These are phyloP conservation scores for Stipa capillata DNA, from an alignment of 176 grass and related monocot genomes.

Conservation along the genomic window DNA sequence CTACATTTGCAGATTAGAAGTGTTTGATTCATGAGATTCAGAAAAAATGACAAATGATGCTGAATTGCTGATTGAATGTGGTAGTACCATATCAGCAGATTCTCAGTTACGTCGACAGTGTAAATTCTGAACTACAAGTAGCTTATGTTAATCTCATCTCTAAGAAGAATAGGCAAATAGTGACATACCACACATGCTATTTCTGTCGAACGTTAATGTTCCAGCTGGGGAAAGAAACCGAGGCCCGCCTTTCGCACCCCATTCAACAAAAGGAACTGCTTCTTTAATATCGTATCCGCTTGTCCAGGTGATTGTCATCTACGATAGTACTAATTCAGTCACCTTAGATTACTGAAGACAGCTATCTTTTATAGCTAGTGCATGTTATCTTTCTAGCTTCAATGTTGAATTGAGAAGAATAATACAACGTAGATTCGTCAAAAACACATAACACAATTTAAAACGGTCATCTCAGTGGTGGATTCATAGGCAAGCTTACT, in stretches of 20 bases:
- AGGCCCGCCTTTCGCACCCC: slow-evolving; percentile 37
- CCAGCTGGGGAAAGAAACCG: slow-evolving; percentile 54
- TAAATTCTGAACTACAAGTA: slow-evolving; percentile 1
- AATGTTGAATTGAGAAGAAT: background rate
- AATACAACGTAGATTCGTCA: background rate
- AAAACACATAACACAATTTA: background rate
- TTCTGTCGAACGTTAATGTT: slow-evolving; percentile 60
- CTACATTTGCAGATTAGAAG: slow-evolving; percentile 38
- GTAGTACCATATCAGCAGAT: background rate
- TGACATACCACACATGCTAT: slow-evolving; percentile 73
- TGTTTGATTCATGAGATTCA: background rate
- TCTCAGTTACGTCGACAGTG: background rate
- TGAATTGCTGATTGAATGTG: background rate
- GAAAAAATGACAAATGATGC: background rate
- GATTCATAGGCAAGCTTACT: slow-evolving; percentile 31
- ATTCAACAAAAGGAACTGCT: slow-evolving; percentile 72
- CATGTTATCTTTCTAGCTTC: background rate
- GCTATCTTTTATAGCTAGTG: background rate
- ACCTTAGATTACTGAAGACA: background rate
- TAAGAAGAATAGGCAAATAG: background rate
- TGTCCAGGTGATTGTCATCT: slow-evolving; percentile 92
- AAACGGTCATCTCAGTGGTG: background rate
- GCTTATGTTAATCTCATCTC: background rate
- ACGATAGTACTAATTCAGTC: background rate
- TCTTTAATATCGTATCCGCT: slow-evolving; percentile 66